Evolutionary conservation across 2,329 filamentous ascomycete species (phyloP).

Genomic region (Chaetomiaceae sp.): DNA sequence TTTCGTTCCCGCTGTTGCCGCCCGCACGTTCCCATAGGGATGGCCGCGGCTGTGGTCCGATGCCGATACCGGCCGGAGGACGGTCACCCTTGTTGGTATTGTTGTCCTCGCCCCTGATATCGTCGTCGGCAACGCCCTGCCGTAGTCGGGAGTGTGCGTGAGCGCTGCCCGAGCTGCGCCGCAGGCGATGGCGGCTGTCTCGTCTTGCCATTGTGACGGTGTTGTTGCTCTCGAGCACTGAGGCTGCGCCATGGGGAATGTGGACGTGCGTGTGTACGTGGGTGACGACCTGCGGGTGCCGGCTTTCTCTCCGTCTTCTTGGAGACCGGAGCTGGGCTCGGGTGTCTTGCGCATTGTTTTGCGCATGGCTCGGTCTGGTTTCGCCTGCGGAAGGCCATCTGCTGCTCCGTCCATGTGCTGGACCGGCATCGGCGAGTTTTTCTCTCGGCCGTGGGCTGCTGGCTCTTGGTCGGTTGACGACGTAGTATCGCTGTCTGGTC

Average conservation of each 20-base stretch:
- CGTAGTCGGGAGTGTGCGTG: slow-evolving; percentile 10
- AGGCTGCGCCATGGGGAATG: slow-evolving; percentile 19
- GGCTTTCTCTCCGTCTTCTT: neutral
- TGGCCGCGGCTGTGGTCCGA: neutral
- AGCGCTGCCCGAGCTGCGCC: slow-evolving; percentile 28
- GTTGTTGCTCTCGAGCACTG: neutral
- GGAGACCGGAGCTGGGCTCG: neutral
- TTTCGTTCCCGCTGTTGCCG: slow-evolving; percentile 9
- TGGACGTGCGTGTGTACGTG: slow-evolving; percentile 32
- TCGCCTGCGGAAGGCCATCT: neutral
- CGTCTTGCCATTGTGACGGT: neutral
- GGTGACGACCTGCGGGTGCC: slow-evolving; percentile 19
- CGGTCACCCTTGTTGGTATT: neutral
- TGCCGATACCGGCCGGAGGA: slow-evolving; percentile 12
- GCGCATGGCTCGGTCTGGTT: slow-evolving; percentile 17
- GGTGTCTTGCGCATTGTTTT: slow-evolving; percentile 22
- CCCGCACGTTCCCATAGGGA: too few species aligned
- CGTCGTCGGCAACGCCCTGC: neutral
- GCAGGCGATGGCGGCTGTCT: slow-evolving; percentile 22
- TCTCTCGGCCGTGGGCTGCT: slow-evolving; percentile 5
- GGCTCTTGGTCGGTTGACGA: slow-evolving; percentile 20
- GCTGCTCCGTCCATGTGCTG: neutral
- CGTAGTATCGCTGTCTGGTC: slow-evolving; percentile 32
- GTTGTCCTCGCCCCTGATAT: neutral
- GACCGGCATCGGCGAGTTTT: slow-evolving; percentile 5